Percentiles rank a stretch among this genome's conserved stretches.
phyloP scores from a whole-genome alignment of 768 basidiomycete species.

The Lanmaoa pseudosensibilis region DNA sequence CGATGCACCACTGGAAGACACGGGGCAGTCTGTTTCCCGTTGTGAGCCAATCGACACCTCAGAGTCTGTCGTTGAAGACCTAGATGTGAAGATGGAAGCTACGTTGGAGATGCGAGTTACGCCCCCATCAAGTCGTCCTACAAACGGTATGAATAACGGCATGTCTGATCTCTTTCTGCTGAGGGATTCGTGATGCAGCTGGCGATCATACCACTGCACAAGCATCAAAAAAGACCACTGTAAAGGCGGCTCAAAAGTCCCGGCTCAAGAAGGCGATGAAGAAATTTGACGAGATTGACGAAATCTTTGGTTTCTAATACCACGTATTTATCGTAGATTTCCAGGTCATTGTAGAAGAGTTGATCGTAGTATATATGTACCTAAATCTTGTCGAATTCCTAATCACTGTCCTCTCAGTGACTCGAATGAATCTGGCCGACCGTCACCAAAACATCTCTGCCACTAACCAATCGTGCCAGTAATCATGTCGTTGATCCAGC shows the following conservation, averaged over 20 bases:
- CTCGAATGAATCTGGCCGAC: neutral
- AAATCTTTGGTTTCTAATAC: constrained; percentile 27
- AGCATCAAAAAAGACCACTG: neutral
- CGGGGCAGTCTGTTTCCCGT: constrained; percentile 12
- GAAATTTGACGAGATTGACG: constrained; percentile 28
- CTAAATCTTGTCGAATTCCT: neutral
- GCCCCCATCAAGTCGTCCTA: neutral
- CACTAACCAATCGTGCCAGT: neutral
- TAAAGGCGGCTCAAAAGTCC: constrained; percentile 8
- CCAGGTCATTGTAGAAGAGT: neutral
- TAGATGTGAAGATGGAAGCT: neutral
- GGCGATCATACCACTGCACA: neutral
- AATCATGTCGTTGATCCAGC: constrained; percentile 51
- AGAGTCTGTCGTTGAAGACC: neutral
- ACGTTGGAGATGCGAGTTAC: neutral
- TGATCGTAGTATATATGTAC: neutral
- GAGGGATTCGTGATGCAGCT: constrained; percentile 1
- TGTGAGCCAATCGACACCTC: neutral
- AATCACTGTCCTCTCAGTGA: neutral
- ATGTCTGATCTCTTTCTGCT: neutral
- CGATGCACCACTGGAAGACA: constrained; percentile 15
- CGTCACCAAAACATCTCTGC: neutral
- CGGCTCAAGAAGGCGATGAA: constrained; percentile 18
- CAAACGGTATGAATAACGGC: constrained; percentile 3
- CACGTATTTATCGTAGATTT: neutral